Conservation (phyloP, 345 rosid species). For the Brassica rapa region DNA sequence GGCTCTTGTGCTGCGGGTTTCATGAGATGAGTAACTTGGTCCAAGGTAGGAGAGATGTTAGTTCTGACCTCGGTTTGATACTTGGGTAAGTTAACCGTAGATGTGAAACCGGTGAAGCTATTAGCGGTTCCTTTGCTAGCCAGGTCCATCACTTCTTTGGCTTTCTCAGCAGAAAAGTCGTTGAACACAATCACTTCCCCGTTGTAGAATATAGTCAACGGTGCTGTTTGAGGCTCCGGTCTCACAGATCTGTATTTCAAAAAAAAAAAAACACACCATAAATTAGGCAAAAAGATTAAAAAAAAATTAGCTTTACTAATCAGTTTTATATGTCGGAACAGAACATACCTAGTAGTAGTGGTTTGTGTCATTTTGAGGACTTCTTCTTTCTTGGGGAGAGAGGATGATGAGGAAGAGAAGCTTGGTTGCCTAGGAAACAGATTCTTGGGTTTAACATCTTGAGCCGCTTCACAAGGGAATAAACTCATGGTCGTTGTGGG, state of each 20-base stretch:
- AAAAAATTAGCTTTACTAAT: not conserved
- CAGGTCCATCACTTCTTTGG: slow-evolving; percentile 69
- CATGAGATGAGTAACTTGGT: slow-evolving; percentile 38
- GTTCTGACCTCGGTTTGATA: slow-evolving; percentile 34
- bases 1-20: slow-evolving; percentile 46
- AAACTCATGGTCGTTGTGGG: slow-evolving; percentile 58
- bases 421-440: slow-evolving; percentile 63
- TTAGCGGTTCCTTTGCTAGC: slow-evolving; percentile 56
- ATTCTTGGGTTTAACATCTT: slow-evolving; percentile 52
- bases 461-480: slow-evolving; percentile 53
- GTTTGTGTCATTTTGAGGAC: slow-evolving; percentile 37
- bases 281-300: slow-evolving; percentile 11
- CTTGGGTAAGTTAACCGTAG: slow-evolving; percentile 35
- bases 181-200: slow-evolving; percentile 80
- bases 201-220: slow-evolving; percentile 79
- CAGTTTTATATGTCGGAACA: not conserved
- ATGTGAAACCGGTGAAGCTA: slow-evolving; percentile 37
- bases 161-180: slow-evolving; percentile 76
- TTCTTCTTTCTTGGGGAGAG: slow-evolving; percentile 48
- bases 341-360: slow-evolving; percentile 41
- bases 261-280: not conserved
- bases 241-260: slow-evolving; percentile 37
- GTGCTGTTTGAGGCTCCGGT: slow-evolving; percentile 51
- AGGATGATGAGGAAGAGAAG: slow-evolving; percentile 40
- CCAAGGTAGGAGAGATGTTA: slow-evolving; percentile 32